Percentiles rank a stretch among this genome's conserved stretches.
Evolutionary conservation across 164 flowering plant species (phyloP).

Genomic region (Magnolia officinalis): DNA sequence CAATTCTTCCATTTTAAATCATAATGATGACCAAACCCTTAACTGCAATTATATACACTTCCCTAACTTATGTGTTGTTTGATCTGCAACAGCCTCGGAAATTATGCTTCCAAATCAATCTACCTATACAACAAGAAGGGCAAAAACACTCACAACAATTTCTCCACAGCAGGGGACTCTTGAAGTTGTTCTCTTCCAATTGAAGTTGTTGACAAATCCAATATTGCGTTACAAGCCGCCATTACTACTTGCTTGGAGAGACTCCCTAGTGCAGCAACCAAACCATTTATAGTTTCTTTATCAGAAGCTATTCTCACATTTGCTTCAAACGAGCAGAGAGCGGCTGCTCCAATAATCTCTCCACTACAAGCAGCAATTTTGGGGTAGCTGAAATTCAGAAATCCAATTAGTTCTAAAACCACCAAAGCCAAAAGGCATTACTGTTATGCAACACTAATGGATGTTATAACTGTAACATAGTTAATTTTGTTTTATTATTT

Average conservation of each 20-base stretch:
- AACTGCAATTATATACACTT: too few species aligned
- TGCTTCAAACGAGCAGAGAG: conserved; percentile 42
- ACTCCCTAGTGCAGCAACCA: conserved; percentile 24
- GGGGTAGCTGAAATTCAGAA: conserved; percentile 16
- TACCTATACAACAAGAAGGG: neutral
- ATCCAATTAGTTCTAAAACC: neutral
- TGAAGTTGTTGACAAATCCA: conserved; percentile 53
- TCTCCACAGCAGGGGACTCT: conserved; percentile 32
- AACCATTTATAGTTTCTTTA: conserved; percentile 31
- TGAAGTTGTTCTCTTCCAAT: conserved; percentile 37
- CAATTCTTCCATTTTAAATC: too few species aligned
- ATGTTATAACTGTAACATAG: neutral
- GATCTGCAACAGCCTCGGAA: too few species aligned
- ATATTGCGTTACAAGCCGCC: conserved; percentile 54
- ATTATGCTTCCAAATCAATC: too few species aligned
- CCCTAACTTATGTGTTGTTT: too few species aligned
- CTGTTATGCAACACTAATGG: neutral
- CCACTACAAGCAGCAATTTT: conserved; percentile 25
- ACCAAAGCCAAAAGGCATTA: neutral
- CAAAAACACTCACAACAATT: conserved; percentile 46
- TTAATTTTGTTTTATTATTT: too few species aligned
- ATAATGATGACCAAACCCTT: too few species aligned
- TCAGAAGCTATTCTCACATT: conserved; percentile 45
- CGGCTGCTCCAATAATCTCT: conserved; percentile 47
- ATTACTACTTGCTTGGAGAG: conserved; percentile 14